Conservation (phyloP, 2,329 filamentous ascomycete species). For the Aspergillus aculeatinus region DNA sequence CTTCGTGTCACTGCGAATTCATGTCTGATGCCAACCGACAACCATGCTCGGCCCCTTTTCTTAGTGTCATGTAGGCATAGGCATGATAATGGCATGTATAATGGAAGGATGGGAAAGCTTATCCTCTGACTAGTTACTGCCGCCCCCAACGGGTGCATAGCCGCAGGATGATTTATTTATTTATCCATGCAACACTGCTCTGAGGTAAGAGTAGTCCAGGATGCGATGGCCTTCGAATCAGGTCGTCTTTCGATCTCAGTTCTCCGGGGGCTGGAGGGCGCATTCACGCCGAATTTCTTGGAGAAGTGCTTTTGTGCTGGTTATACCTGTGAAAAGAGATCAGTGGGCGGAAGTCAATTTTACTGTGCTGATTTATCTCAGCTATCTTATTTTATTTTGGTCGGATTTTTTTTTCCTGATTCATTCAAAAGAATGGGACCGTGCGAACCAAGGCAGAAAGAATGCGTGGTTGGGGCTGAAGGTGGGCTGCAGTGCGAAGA, state of each 20-base stretch:
- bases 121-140: not conserved
- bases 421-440: not conserved
- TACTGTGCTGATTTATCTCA: not conserved
- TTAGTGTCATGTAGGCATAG: no score
- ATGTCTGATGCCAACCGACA: not conserved
- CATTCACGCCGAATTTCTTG: no score
- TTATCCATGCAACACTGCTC: no score
- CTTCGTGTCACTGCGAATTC: not conserved
- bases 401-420: no score
- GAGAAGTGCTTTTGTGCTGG: no score
- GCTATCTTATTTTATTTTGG: no score
- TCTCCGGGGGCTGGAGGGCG: no score
- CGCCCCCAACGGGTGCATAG: not conserved
- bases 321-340: no score
- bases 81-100: not conserved
- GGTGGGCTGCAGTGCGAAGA: not conserved
- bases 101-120: not conserved
- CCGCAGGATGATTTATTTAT: not conserved
- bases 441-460: not conserved
- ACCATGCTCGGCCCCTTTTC: not conserved
- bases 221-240: no score
- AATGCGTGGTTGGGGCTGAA: not conserved
- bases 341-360: no score
- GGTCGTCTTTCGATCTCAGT: no score
- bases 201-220: no score